Percentiles rank a stretch among this genome's conserved stretches.
Conservation (phyloP, 176 grass and related monocot species). For the Phoenix dactylifera region DNA sequence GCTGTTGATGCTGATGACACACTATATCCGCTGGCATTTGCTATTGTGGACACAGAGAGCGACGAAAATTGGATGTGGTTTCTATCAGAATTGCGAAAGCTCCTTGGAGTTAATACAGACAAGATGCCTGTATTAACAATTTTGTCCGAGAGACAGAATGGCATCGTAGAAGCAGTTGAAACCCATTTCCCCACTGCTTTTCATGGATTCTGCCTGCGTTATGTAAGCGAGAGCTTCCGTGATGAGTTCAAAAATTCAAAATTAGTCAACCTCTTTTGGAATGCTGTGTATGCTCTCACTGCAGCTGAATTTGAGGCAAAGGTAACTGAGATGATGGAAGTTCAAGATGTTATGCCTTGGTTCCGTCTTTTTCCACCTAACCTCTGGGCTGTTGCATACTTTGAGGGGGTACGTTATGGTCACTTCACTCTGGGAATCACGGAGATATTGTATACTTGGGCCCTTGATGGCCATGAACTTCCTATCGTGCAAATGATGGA, state of each 20-base stretch:
- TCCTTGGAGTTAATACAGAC: conserved; percentile 87
- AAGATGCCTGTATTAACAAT: conserved; percentile 90
- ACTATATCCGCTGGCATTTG: conserved; percentile 87
- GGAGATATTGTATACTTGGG: conserved; percentile 73
- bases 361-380: conserved; percentile 70
- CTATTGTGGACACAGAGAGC: conserved; percentile 64
- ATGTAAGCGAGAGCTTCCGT: conserved; percentile 80
- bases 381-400: conserved; percentile 87
- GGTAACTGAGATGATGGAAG: conserved; percentile 82
- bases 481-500: conserved; percentile 90
- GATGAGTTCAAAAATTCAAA: conserved; percentile 98
- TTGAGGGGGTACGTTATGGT: conserved; percentile 77
- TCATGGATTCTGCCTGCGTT: conserved; percentile 87
- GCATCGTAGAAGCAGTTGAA: conserved; percentile 69
- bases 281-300: conserved; percentile 79
- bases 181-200: conserved; percentile 68
- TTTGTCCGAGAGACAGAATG: conserved; percentile 58
- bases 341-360: conserved; percentile 94
- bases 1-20: conserved; percentile 76
- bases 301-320: conserved; percentile 71
- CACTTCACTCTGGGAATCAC: conserved; percentile 83
- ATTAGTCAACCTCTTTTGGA: conserved; percentile 94
- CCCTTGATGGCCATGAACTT: conserved; percentile 88
- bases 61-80: conserved; percentile 99
- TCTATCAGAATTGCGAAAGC: conserved; percentile 90